Evolutionary conservation across 192 early-diverging fungal species (phyloP).

Genomic region (Borealophlyctis nickersoniae): DNA sequence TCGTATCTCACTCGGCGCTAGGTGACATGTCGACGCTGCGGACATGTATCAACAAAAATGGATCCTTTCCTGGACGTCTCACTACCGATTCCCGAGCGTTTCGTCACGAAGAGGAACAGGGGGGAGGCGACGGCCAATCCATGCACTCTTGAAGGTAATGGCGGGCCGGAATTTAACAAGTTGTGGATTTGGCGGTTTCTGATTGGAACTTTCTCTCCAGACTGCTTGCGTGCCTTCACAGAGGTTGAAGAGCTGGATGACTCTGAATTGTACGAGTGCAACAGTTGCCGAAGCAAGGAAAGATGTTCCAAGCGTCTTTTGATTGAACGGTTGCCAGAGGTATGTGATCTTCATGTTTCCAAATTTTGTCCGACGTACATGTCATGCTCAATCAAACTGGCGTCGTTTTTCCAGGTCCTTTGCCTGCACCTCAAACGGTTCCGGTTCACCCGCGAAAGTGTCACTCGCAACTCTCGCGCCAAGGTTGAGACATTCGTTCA

Average conservation of each 20-base stretch:
- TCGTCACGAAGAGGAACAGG: constrained; percentile 1
- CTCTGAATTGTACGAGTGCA: constrained; percentile 21
- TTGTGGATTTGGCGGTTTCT: not conserved
- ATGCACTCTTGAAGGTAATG: constrained; percentile 9
- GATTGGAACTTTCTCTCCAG: not conserved
- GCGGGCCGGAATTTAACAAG: not conserved
- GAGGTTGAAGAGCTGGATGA: constrained; percentile 20
- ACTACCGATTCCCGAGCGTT: constrained; percentile 22
- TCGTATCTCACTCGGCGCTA: no score
- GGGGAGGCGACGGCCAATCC: constrained; percentile 11
- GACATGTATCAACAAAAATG: constrained; percentile 9
- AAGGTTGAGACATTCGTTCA: constrained; percentile 20
- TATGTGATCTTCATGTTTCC: not conserved
- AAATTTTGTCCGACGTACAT: not conserved
- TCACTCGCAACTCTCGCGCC: not conserved
- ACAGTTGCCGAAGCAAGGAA: constrained; percentile 1
- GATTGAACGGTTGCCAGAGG: constrained; percentile 16
- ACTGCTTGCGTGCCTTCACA: constrained; percentile 23
- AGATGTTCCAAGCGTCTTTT: constrained; percentile 11
- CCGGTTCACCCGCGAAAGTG: not conserved
- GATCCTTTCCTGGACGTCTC: constrained; percentile 30
- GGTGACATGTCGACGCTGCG: constrained; percentile 13
- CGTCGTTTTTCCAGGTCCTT: constrained; percentile 7
- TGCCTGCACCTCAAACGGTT: constrained; percentile 29
- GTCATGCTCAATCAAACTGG: not conserved